Base-by-base conservation (phyloP, 345 rosid species). In the Gossypium turneri region DNA sequence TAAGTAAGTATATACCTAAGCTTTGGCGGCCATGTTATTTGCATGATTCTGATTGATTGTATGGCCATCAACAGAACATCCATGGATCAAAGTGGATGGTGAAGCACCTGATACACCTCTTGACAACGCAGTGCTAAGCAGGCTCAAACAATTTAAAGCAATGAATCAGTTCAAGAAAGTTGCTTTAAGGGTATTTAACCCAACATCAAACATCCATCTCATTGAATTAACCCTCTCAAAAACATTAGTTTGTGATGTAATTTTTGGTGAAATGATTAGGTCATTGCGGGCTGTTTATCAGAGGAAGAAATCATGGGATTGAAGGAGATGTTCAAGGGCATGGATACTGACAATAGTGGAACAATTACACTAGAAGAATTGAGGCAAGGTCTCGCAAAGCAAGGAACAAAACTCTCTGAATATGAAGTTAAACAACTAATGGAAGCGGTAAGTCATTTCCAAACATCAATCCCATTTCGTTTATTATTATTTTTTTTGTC, bases 291-390 rank as follows among this genome's bases (percentile, higher is more conserved):
- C 9, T 94, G 98, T 77, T 81, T 94, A 77, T 94, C 98, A 0
- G 98, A 94, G 84, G 98, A 93, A 86, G 98, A 94, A 81, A 94
- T 94, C 84, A 93, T 84, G 94, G 98, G 98, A n/a, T 73, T 94
- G 76, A 92, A 94, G 78, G 91, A 92, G 83, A 92, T 94, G 98
- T 94, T 94, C 79, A 88, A 65, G 74, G 92, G 97, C 52, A 94
- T 94, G 63, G 98, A 94, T 78, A 85, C 94, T 0, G 98, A 94
- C 76, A 83, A 81, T 79, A 93, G 97, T 29, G 98, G 98, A 16
- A 94, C 98, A 5, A 92, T 94, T 58, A 94, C 98, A 34, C 92
- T 94, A 6, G 98, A 94, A 78, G 98, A 94, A 80, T 82, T 94
- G 80, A 92, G 87, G 74, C 91, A 84, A 7, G 98, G 98, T 55